Evolutionary conservation across 371 early-diverging fungal species (phyloP).

Genomic region (Mortierella sp.): DNA sequence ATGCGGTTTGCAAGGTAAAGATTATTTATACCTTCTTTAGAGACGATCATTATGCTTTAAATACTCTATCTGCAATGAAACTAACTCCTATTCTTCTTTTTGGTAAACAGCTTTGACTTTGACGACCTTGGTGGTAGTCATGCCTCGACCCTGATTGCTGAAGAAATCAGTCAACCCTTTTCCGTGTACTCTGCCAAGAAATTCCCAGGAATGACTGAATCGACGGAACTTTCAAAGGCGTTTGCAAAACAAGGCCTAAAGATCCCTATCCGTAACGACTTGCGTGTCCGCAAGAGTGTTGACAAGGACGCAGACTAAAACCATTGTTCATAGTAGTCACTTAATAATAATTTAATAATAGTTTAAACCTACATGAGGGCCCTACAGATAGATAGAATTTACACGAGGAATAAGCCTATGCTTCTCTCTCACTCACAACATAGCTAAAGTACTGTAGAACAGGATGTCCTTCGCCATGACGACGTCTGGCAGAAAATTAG

Average conservation of each 20-base stretch:
- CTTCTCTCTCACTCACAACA: background rate
- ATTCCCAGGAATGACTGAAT: slow-evolving; percentile 95
- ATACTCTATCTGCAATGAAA: background rate
- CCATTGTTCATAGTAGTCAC: background rate
- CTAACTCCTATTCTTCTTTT: background rate
- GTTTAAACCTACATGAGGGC: too few relatives aligned
- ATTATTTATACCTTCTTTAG: background rate
- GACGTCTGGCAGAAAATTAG: background rate
- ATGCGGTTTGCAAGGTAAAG: slow-evolving; percentile 63
- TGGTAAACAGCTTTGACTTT: slow-evolving; percentile 4
- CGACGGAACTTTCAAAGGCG: slow-evolving; percentile 86
- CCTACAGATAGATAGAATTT: background rate
- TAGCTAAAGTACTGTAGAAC: slow-evolving; percentile 18
- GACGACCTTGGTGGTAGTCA: slow-evolving; percentile 27
- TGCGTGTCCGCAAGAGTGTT: slow-evolving; percentile 42
- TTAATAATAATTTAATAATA: background rate
- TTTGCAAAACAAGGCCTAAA: slow-evolving; percentile 94
- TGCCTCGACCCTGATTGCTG: slow-evolving; percentile 60
- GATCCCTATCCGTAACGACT: slow-evolving; percentile 90
- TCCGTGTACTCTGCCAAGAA: slow-evolving; percentile 90
- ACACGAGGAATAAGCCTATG: background rate
- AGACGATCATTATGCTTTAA: background rate
- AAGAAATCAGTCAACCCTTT: slow-evolving; percentile 72
- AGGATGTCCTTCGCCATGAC: slow-evolving; percentile 7
- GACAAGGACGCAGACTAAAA: background rate